These are phyloP conservation scores for Penicillium oxalicum DNA, from an alignment of 2,329 filamentous ascomycete genomes.

Conservation along the genomic window DNA sequence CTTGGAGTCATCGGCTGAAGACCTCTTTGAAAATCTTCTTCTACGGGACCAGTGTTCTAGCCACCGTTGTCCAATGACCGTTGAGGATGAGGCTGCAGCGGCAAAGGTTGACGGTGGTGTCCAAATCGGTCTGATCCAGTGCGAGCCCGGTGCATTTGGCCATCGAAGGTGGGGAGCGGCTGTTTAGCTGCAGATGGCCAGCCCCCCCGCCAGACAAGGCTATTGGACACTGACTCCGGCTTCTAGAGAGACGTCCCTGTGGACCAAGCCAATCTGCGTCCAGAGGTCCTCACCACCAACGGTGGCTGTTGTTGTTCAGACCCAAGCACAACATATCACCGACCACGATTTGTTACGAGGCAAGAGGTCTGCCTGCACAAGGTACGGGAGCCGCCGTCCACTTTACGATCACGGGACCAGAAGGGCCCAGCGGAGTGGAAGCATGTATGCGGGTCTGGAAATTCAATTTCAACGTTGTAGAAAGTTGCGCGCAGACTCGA, in stretches of 20 bases:
- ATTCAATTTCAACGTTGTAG: constrained; percentile 38
- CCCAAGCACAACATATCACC: constrained; percentile 13
- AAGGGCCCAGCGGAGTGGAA: constrained; percentile 33
- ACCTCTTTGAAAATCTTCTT: too few species aligned
- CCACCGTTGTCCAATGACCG: too few species aligned
- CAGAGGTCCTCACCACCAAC: constrained; percentile 11
- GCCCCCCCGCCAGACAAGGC: constrained; percentile 13
- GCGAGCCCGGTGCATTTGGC: neutral
- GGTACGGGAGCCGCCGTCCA: constrained; percentile 30
- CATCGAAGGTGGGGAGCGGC: constrained; percentile 14
- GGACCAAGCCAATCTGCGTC: constrained; percentile 23
- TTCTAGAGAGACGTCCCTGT: constrained; percentile 21
- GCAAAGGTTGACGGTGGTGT: too few species aligned
- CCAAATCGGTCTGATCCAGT: neutral
- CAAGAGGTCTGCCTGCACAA: constrained; percentile 24
- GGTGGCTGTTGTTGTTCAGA: constrained; percentile 23
- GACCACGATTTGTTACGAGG: constrained; percentile 31
- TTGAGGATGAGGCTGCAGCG: too few species aligned
- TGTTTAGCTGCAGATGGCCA: constrained; percentile 27
- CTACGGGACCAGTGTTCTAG: neutral
- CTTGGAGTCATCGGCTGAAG: too few species aligned
- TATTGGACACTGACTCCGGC: constrained; percentile 24
- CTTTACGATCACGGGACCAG: constrained; percentile 36
- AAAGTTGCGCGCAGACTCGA: constrained; percentile 4
- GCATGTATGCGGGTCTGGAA: constrained; percentile 31